Evolutionary conservation across 176 grass and related monocot species (phyloP), one percentile per base, ranked within the genome.

Genomic region (Hyparrhenia diplandra): DNA sequence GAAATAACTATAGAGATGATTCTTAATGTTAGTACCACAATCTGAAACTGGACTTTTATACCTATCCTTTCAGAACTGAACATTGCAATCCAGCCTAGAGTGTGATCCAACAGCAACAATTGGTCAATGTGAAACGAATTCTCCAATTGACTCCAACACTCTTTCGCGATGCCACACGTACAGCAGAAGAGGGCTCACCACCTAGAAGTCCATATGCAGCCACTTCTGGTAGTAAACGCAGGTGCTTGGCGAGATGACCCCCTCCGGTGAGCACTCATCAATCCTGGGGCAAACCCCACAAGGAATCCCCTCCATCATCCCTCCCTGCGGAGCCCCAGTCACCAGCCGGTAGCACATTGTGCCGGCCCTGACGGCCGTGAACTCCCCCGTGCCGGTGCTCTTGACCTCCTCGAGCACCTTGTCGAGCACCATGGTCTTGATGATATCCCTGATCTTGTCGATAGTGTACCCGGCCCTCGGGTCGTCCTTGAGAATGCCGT

Each of bases 231-330:
- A 90, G 75, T 90, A 90, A 25, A 77, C 65, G 42, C 91, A 88
- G 18, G 79, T 88, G 24, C 16, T 77, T 0, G 91, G 88, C 21
- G 85, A 93, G 39, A 90, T 88, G 40, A 88, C 58, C 27, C 88
- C 85, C 8, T 81, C 75, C 16, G 85, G 79, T 2, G 88, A 85
- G 91, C 91, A 90, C 59, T 88, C 91, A 0, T 87, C 77, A 8
- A 94, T 88, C 65, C 85, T 65, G 13, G 91, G 91, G 60, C 91
- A 94, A 37, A 94, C 85, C 35, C 91, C 88, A n/a, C 91, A 94
- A 1, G 88, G 91, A n/a, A 94, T 76, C 41, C 82, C 69, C 18
- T 90, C 83, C 58, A 90, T 86, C 76, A 74, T 59, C 27, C 91
- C 85, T 10, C 74, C 87, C 65, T 75, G 51, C 8, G 46, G 28